Evolutionary conservation across 805 yeast genomes (phyloP).

Genomic region (Dipodascus geniculatus): DNA sequence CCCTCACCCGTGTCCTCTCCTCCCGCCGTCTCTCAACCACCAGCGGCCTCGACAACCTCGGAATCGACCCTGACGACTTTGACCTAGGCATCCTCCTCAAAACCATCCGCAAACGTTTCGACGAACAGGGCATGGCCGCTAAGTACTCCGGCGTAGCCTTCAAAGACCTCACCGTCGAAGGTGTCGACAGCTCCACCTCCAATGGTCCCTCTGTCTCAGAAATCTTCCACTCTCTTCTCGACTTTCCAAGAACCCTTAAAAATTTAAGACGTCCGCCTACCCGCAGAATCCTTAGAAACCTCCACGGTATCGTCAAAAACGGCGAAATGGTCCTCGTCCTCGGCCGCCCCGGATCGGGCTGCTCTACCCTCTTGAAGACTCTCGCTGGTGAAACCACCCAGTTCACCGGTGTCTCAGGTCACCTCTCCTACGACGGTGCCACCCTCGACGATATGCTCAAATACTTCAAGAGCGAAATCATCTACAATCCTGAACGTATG

Average conservation of each 20-base stretch:
- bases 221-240: conserved; percentile 22
- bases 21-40: conserved; percentile 30
- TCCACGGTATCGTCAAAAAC: conserved; percentile 32
- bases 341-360: conserved; percentile 74
- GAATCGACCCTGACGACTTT: conserved; percentile 33
- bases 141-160: conserved; percentile 28
- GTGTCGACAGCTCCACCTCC: conserved; percentile 37
- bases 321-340: conserved; percentile 63
- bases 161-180: conserved; percentile 30
- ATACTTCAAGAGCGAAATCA: conserved; percentile 39
- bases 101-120: conserved; percentile 10
- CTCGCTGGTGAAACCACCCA: conserved; percentile 45
- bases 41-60: conserved; percentile 28
- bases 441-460: conserved; percentile 47
- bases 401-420: conserved; percentile 40
- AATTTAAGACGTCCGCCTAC: conserved; percentile 7
- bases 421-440: conserved; percentile 50
- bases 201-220: conserved; percentile 35
- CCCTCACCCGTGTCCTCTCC: conserved; percentile 40
- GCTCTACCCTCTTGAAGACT: conserved; percentile 56
- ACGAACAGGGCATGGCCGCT: conserved; percentile 25
- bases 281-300: conserved; percentile 18
- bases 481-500: conserved; percentile 28
- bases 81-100: conserved; percentile 32
- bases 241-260: conserved; percentile 14